These are phyloP conservation scores for Litsea cubeba DNA, from an alignment of 164 flowering plant genomes.

Conservation along the genomic window DNA sequence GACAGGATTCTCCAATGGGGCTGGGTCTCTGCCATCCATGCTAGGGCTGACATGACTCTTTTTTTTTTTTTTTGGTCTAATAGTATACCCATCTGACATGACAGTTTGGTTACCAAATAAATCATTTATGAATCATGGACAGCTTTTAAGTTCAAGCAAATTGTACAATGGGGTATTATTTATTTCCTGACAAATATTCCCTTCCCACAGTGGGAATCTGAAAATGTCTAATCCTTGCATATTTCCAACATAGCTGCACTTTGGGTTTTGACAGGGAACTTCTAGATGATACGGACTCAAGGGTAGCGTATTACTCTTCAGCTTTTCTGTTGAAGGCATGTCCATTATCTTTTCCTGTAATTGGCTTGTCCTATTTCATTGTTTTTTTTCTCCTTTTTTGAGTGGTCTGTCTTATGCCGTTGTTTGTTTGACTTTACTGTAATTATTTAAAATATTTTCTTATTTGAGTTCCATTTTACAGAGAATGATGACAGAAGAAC, in stretches of 20 bases:
- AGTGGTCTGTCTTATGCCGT: background rate
- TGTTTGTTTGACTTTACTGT: background rate
- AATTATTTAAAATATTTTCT: slow-evolving; percentile 7
- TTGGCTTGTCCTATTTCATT: background rate
- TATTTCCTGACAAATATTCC: background rate
- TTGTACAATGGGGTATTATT: too few relatives aligned
- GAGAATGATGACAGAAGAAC: slow-evolving; percentile 98
- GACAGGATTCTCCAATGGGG: background rate
- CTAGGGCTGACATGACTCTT: background rate
- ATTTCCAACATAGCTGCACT: background rate
- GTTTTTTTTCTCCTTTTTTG: background rate
- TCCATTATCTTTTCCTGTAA: slow-evolving; percentile 1
- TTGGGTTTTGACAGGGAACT: slow-evolving; percentile 55
- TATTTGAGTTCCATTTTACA: slow-evolving; percentile 29
- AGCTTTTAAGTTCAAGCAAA: background rate
- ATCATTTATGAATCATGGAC: background rate
- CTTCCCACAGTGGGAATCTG: background rate
- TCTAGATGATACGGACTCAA: slow-evolving; percentile 92
- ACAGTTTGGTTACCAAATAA: background rate
- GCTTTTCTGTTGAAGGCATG: slow-evolving; percentile 95
- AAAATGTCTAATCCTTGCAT: background rate
- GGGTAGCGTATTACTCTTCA: slow-evolving; percentile 94
- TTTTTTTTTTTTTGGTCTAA: background rate
- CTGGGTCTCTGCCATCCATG: background rate
- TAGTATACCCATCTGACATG: background rate